Evolutionary conservation across 768 basidiomycete genomes (phyloP).

Genomic region (Pleurotus cornucopiae): DNA sequence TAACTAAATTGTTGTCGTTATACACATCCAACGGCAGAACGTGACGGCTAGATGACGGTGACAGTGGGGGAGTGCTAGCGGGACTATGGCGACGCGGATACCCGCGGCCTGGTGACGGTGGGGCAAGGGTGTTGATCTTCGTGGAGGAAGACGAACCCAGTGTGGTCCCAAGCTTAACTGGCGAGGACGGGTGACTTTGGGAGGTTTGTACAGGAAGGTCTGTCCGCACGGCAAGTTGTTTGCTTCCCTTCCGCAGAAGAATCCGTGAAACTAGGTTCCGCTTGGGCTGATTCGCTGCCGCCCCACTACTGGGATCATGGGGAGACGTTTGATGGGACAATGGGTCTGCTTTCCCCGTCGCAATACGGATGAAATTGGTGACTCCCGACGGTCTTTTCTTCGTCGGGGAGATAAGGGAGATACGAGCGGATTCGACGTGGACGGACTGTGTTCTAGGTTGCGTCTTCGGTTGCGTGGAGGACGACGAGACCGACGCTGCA

Average conservation of each 20-base stretch:
- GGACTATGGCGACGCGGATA: constrained; percentile 32
- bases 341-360: constrained; percentile 2
- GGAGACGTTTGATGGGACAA: neutral
- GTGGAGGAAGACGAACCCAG: neutral
- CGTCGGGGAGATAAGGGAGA: neutral
- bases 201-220: neutral
- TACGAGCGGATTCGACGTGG: constrained; percentile 4
- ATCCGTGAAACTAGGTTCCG: constrained; percentile 8
- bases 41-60: constrained; percentile 31
- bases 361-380: constrained; percentile 5
- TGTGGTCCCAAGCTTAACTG: neutral
- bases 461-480: constrained; percentile 9
- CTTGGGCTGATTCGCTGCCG: constrained; percentile 6
- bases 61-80: constrained; percentile 55
- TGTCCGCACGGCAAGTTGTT: neutral
- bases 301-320: neutral
- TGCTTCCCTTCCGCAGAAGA: constrained; percentile 7
- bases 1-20: constrained; percentile 54
- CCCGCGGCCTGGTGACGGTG: neutral
- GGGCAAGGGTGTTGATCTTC: neutral
- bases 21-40: constrained; percentile 38
- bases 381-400: neutral
- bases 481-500: constrained; percentile 19
- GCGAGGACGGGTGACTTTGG: neutral
- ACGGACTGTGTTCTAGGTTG: constrained; percentile 5